Percentiles rank a stretch among this genome's conserved stretches.
These are phyloP conservation scores for Phalaenopsis equestris DNA, from an alignment of 106 monocot genomes.

Conservation along the genomic window DNA sequence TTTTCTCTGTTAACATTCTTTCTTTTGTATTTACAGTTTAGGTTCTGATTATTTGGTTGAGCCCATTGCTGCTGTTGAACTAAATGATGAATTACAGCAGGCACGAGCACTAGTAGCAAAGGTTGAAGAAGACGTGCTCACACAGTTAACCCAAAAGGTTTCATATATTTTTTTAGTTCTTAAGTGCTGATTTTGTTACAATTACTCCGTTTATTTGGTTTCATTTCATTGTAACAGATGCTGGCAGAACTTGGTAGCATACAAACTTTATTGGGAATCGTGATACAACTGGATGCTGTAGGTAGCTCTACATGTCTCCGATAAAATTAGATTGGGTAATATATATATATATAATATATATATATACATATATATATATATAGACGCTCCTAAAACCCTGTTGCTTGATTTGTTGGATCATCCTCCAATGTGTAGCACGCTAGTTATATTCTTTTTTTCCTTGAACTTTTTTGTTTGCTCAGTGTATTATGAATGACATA, in stretches of 20 bases:
- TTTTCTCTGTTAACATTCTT: not conserved
- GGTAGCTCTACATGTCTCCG: slow-evolving; percentile 16
- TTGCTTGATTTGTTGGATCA: not conserved
- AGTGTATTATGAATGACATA: not conserved
- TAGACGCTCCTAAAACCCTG: not conserved
- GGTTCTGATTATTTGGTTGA: slow-evolving; percentile 57
- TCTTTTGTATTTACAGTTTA: slow-evolving; percentile 37
- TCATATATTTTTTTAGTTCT: not conserved
- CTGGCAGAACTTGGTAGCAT: slow-evolving; percentile 50
- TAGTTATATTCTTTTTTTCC: not conserved
- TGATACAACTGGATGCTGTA: slow-evolving; percentile 66
- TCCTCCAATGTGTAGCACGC: not conserved
- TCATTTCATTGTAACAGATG: slow-evolving; percentile 34
- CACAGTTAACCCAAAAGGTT: slow-evolving; percentile 77
- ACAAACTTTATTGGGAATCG: slow-evolving; percentile 27
- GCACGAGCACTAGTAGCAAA: slow-evolving; percentile 41
- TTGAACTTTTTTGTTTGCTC: not conserved
- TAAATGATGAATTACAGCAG: slow-evolving; percentile 81
- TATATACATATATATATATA: no score
- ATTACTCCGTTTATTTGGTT: slow-evolving; percentile 7
- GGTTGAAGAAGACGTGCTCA: slow-evolving; percentile 73
- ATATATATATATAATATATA: no score
- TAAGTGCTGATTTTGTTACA: not conserved
- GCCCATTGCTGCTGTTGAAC: slow-evolving; percentile 57
- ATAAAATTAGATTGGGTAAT: not conserved